Evolutionary conservation across 495 filamentous ascomycete genomes (phyloP).

Genomic region (Aspergillus panamensis): DNA sequence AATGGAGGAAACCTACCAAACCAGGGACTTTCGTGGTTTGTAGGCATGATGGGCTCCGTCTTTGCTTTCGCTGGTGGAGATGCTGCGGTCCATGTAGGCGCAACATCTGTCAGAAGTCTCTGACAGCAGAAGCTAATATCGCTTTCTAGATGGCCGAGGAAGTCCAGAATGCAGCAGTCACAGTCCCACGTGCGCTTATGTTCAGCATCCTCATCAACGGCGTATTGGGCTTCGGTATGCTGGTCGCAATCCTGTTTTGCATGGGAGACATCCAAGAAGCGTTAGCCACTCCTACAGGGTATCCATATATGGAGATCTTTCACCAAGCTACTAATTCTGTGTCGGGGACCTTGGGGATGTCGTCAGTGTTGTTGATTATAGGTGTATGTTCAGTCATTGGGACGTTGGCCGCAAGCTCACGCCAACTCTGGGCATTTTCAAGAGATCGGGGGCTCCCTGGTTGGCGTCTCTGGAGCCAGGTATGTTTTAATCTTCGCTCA

Average conservation of each 20-base stretch:
- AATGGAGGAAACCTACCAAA: constrained; percentile 46
- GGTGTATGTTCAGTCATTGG: constrained; percentile 41
- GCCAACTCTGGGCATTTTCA: constrained; percentile 54
- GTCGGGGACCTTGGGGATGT: constrained; percentile 43
- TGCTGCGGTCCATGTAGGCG: constrained; percentile 41
- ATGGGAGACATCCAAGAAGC: constrained; percentile 39
- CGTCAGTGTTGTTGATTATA: constrained; percentile 41
- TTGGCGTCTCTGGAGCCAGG: constrained; percentile 40
- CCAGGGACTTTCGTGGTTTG: constrained; percentile 42
- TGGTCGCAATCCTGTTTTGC: constrained; percentile 48
- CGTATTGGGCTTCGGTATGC: constrained; percentile 47
- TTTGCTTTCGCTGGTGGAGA: constrained; percentile 44
- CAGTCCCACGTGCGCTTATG: constrained; percentile 47
- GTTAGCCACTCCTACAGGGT: constrained; percentile 36
- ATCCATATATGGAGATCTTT: constrained; percentile 52
- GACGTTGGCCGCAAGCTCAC: constrained; percentile 47
- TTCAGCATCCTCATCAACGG: constrained; percentile 48
- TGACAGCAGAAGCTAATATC: not conserved
- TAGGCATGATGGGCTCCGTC: constrained; percentile 40
- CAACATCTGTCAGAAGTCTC: not conserved
- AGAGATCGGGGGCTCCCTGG: constrained; percentile 51
- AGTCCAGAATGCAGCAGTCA: constrained; percentile 42
- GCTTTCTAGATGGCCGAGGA: constrained; percentile 51
- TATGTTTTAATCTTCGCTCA: constrained; percentile 17
- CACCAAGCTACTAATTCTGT: constrained; percentile 38